Percentiles rank a stretch among this genome's conserved stretches.
Evolutionary conservation across 345 rosid species (phyloP).

Genomic region (Salix brachista): DNA sequence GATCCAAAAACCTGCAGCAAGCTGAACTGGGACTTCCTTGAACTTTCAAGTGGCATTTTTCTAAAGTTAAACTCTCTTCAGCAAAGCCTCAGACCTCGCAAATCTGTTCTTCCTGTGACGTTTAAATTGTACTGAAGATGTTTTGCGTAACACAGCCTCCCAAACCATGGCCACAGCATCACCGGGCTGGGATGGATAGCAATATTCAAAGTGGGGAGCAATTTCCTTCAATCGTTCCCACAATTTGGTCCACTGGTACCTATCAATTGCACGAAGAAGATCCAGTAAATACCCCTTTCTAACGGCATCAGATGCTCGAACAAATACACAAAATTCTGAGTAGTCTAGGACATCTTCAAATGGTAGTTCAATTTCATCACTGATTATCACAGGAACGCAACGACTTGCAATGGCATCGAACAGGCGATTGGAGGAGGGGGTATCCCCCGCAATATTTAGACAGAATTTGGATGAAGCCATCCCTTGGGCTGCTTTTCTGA

Average conservation of each 20-base stretch:
- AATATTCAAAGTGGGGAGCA: constrained; percentile 54
- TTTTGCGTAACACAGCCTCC: constrained; percentile 61
- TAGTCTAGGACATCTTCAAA: constrained; percentile 86
- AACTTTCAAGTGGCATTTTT: background rate
- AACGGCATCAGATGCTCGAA: constrained; percentile 64
- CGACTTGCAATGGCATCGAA: constrained; percentile 82
- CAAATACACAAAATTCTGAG: constrained; percentile 64
- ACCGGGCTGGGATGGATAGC: constrained; percentile 61
- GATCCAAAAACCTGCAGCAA: background rate
- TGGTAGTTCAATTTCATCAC: constrained; percentile 83
- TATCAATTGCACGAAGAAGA: constrained; percentile 54
- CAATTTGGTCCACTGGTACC: constrained; percentile 62
- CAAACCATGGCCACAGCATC: constrained; percentile 95
- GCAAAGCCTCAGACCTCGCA: constrained; percentile 34
- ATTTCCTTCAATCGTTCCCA: constrained; percentile 68
- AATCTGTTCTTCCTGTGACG: constrained; percentile 57
- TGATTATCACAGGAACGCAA: constrained; percentile 84
- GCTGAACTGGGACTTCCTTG: background rate
- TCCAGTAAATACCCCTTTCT: constrained; percentile 58
- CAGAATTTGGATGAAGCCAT: constrained; percentile 89
- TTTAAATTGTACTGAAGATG: constrained; percentile 37
- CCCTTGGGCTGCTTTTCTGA: constrained; percentile 64
- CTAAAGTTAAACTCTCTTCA: constrained; percentile 6
- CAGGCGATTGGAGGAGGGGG: constrained; percentile 92
- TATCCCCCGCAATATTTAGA: constrained; percentile 88